Conservation (phyloP, 2,329 filamentous ascomycete species). For the Talaromyces verruculosus region DNA sequence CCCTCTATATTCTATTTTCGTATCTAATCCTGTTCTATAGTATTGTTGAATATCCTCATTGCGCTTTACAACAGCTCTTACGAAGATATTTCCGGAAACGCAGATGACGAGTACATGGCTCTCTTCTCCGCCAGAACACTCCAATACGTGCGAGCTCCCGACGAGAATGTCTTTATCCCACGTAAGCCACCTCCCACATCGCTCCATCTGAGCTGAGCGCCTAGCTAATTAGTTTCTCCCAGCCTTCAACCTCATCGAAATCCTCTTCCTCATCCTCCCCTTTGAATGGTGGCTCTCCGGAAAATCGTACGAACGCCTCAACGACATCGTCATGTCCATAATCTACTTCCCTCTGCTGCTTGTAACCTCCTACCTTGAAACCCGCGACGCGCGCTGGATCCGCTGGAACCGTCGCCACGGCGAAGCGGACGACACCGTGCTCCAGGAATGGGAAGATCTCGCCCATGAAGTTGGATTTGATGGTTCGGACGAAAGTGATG, state of each 20-base stretch:
- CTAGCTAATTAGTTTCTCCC: no score
- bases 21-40: slow-evolving; percentile 34
- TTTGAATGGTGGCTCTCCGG: slow-evolving; percentile 96
- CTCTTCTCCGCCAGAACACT: slow-evolving; percentile 93
- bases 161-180: slow-evolving; percentile 97
- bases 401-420: slow-evolving; percentile 72
- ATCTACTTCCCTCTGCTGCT: slow-evolving; percentile 83
- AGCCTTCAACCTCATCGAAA: slow-evolving; percentile 93
- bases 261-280: slow-evolving; percentile 72
- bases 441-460: slow-evolving; percentile 93
- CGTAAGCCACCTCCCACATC: no score
- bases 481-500: slow-evolving; percentile 57
- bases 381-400: slow-evolving; percentile 64
- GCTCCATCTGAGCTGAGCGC: no score
- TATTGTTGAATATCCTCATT: slow-evolving; percentile 93
- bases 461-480: slow-evolving; percentile 70
- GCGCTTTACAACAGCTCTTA: slow-evolving; percentile 97
- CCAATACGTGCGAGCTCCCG: slow-evolving; percentile 92
- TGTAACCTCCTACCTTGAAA: slow-evolving; percentile 72
- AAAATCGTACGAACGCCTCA: slow-evolving; percentile 71
- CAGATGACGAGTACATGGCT: slow-evolving; percentile 91
- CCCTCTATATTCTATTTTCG: neutral
- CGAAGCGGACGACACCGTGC: slow-evolving; percentile 83
- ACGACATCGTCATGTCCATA: slow-evolving; percentile 82
- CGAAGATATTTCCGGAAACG: slow-evolving; percentile 88